Base-by-base conservation (phyloP, 2,329 filamentous ascomycete species). In the Penicillium sp. region DNA sequence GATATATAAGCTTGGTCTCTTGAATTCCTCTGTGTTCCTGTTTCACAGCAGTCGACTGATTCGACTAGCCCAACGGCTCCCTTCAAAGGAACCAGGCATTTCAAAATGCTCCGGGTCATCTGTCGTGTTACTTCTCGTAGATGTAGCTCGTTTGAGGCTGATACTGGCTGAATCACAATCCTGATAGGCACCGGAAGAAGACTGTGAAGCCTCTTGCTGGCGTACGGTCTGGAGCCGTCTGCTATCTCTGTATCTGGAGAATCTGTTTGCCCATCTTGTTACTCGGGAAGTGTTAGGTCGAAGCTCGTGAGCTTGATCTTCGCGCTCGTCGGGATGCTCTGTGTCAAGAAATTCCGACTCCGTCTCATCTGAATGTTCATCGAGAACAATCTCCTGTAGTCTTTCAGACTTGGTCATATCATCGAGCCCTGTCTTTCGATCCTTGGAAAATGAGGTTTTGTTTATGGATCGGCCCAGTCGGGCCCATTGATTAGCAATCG, bases 21-120 rank as follows among this genome's bases (percentile, higher is more conserved):
- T 7, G 8, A 12, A 40, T 37, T 23, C 22, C 49, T 31, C 14
- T n/a, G n/a, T n/a, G 25, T 40, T 40, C 9, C 35, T 51, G 44
- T 41, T 51, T 51, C 48, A 59, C 48, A 63, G 45, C 33, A 63
- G 50, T 23, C 55, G 63, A 55, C 53, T 61, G 46, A 49, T 63
- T 49, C 53, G 67, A 55, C 56, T 62, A 11, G 63, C 63, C 63
- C 63, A 66, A 12, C 56, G 56, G 54, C 63, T 66, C 14, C 63
- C 63, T 52, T 63, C 57, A 41, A 66, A 66, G 0, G 63, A 61
- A 11, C 63, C 63, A 3, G 63, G 67, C 59, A 67, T 64, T 14
- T 64, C 58, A 25, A 68, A 51, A 52, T 64, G 67, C 37, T 68
- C 66, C 22, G 62, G 61, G 48, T 68, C 68, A 12, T 69, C 65